Evolutionary conservation across 2,329 filamentous ascomycete genomes (phyloP), one percentile per base, ranked within the genome.

Genomic region (Trichoderma harzianum): DNA sequence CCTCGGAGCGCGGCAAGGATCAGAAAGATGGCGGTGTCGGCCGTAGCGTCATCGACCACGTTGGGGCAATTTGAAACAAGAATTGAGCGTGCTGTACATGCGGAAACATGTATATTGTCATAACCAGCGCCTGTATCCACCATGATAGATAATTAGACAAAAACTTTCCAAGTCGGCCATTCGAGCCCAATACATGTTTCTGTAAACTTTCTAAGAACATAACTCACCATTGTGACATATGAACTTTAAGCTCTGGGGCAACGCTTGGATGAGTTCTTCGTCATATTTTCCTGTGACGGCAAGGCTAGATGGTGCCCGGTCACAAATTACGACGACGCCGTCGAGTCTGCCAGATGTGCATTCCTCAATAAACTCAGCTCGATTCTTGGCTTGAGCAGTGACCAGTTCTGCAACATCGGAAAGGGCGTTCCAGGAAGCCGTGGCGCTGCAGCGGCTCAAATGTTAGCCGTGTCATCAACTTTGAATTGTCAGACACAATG

Each of bases 11-110:
- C 77, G 0, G 78, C 78, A 0, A 82, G 69, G 1, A 71, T 75
- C 0, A 82, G 67, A 60, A 82, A 81, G 30, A 81, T 74, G 18
- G 86, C 83, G 80, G 86, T 84, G 63, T 86, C 84, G 0, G 85
- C 84, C 0, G 84, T 86, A 3, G 86, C 85, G 69, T 89, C 84
- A 0, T 86, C 83, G 0, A 86, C 86, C 0, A 86, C 87, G 72
- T 89, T 82, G 3, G 84, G 77, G 0, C 83, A 83, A 73, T 88
- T 89, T 78, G 86, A 89, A 74, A 89, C 36, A 10, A 51, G 47
- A 3, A 51, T 51, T 12, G 47, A 51, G 11, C 47, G n/a, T 24
- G 47, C n/a, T 21, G 47, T 51, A 24, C 47, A 24, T 51, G 47
- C 47, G 14, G 47, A 51, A 51, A 51, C 47, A 51, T 24, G 2